phyloP scores from a whole-genome alignment of 768 basidiomycete genomes.

The Hemileccinum rubropunctum region DNA sequence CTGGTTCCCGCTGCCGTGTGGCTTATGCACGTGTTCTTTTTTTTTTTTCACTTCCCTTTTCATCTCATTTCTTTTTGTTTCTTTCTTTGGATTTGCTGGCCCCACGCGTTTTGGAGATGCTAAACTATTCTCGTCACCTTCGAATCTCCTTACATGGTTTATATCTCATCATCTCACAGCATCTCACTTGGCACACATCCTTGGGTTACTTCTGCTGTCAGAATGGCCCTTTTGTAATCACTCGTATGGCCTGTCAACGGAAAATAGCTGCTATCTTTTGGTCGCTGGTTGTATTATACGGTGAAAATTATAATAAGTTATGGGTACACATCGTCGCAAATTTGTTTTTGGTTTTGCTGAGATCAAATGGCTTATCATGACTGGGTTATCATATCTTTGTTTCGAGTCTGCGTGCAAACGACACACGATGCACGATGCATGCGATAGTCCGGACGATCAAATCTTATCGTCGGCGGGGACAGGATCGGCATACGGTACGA shows the following conservation, averaged over 20 bases:
- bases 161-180: constrained; percentile 12
- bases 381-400: background rate
- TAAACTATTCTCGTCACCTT: constrained; percentile 17
- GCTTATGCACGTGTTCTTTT: constrained; percentile 1
- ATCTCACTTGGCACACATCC: constrained; percentile 2
- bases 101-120: constrained; percentile 1
- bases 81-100: constrained; percentile 10
- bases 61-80: background rate
- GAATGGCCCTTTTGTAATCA: constrained; percentile 9
- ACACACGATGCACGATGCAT: background rate
- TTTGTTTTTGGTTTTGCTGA: background rate
- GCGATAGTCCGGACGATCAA: background rate
- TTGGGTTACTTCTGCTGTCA: background rate
- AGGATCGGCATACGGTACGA: background rate
- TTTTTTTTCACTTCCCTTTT: background rate
- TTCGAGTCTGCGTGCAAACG: constrained; percentile 3
- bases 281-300: constrained; percentile 20
- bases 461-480: background rate
- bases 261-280: background rate
- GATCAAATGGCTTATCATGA: background rate
- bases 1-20: background rate
- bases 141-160: constrained; percentile 17
- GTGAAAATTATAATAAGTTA: constrained; percentile 18
- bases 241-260: background rate
- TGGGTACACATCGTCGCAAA: background rate